Evolutionary conservation across 441 rosid genomes (phyloP), one percentile per base, ranked within the genome.

Genomic region (Aquilaria agallochum): DNA sequence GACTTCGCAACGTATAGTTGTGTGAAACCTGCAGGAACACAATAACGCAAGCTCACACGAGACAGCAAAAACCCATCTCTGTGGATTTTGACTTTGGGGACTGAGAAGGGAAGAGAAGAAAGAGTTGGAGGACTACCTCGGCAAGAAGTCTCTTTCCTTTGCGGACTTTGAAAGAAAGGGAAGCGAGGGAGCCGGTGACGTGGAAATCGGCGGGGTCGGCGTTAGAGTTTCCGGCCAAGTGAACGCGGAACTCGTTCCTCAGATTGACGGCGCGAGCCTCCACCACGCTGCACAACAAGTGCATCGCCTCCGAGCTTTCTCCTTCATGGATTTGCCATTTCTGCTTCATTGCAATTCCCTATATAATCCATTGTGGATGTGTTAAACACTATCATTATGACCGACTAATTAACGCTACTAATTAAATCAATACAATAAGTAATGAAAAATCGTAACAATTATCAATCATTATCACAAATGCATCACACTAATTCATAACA

Each of bases 241-340:
- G 83, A 4, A 89, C 78, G 63, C 80, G 76, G 27, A 87, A 78
- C 57, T 75, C 71, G 62, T 82, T 80, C 63, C 85, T 89, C 5
- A 89, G 36, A 12, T 83, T 79, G 5, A 89, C 64, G 3, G 95
- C 87, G 66, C 62, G 80, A 5, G 87, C 72, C 74, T 76, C 78
- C 33, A 65, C 72, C 60, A 77, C 88, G n/a, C 64, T 63, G 71
- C 86, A 87, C 0, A 85, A 45, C 30, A 78, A 42, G 58, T 69
- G 72, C 15, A 36, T 50, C 15, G 48, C 51, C 0, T 77, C 82
- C 4, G 72, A 68, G 57, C 75, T 80, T 33, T 83, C 84, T 31
- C 95, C 92, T 51, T 75, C 82, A 62, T 82, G 71, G 50, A 83
- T 82, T 47, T 64, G 68, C 96, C 95, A 87, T 62, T 74, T 77